A percentile compares a stretch with the other conserved stretches of the same genome.
Evolutionary conservation across 768 basidiomycete genomes (phyloP).

Genomic region (Leccinum incarnatum): DNA sequence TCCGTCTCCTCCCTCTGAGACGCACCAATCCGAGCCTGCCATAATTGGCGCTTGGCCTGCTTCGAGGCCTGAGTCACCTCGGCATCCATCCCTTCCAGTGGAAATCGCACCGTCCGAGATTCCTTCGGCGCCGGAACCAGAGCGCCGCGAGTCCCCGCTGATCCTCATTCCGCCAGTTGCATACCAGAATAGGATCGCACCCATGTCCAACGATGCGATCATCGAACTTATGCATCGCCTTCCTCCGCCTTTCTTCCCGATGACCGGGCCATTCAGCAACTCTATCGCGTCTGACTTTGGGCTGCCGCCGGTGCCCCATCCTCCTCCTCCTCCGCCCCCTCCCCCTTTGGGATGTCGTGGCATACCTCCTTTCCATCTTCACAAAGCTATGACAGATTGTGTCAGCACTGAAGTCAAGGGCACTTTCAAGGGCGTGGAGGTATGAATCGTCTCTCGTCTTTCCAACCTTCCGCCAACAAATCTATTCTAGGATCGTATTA

Average conservation of each 20-base stretch:
- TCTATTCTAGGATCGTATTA: constrained; percentile 24
- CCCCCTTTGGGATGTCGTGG: not conserved
- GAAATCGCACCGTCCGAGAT: constrained; percentile 13
- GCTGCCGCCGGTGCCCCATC: constrained; percentile 13
- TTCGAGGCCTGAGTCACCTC: constrained; percentile 36
- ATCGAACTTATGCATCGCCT: constrained; percentile 19
- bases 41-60: constrained; percentile 45
- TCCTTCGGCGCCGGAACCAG: not conserved
- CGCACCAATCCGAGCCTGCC: constrained; percentile 33
- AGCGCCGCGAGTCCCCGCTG: constrained; percentile 6
- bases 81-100: constrained; percentile 12
- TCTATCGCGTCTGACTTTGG: constrained; percentile 21
- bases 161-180: not conserved
- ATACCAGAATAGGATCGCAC: constrained; percentile 12
- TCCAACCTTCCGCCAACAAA: not conserved
- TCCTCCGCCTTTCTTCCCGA: constrained; percentile 18
- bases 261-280: constrained; percentile 18
- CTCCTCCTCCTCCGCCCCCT: not conserved
- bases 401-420: constrained; percentile 23
- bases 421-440: constrained; percentile 24
- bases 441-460: not conserved
- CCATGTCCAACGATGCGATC: constrained; percentile 10
- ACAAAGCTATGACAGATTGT: constrained; percentile 18
- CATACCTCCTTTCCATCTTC: constrained; percentile 13
- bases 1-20: constrained; percentile 22